Base-by-base conservation (phyloP, 805 yeast species). In the Schwanniomyces polymorphus region DNA sequence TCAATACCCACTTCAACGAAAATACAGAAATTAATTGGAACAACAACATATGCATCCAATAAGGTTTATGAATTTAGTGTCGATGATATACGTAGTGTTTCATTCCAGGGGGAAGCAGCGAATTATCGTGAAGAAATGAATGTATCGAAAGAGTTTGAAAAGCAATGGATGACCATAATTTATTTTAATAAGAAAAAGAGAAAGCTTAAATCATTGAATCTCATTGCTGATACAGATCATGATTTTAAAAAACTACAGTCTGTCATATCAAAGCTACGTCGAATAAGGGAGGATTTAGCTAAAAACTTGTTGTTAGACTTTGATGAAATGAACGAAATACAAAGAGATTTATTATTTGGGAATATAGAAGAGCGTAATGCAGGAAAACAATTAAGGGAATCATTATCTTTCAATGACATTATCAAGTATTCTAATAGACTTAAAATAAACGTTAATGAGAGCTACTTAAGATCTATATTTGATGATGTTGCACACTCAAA, bases 41-140 rank as follows among this genome's bases (percentile, higher is more conserved):
- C 59, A 7, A 52, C 56, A 7, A 41, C 55, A n/a, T 33, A 44
- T 27, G 23, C 51, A 4, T 69, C 81, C 3, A 43, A 37, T 44
- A 56, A 62, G 38, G 40, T 44, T 3, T 62, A 61, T 41, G 70
- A 62, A 35, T 68, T 72, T 38, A 49, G 65, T 3, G 72, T 87
- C 7, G 95, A 86, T 59, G 81, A 81, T 47, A 85, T 89, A 42
- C 79, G 79, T 48, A 81, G 79, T 45, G 74, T 86, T 2, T 65
- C 86, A 43, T 73, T 79, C 3, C 88, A 85, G 2, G 78, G 76
- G 17, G 88, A 86, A 56, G 97, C 97, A 1, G 77, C 79, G 29
- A 88, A 89, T 54, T 92, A 91, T 60, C 70, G 97, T 50, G 97
- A 91, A 59, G 96, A 91, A 63, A 80, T 88, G 54, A 84, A 86